A percentile compares a stretch with the other conserved stretches of the same genome.
These are phyloP conservation scores for Thielaviopsis cerberus DNA, from an alignment of 2,329 filamentous ascomycete genomes.

Conservation along the genomic window DNA sequence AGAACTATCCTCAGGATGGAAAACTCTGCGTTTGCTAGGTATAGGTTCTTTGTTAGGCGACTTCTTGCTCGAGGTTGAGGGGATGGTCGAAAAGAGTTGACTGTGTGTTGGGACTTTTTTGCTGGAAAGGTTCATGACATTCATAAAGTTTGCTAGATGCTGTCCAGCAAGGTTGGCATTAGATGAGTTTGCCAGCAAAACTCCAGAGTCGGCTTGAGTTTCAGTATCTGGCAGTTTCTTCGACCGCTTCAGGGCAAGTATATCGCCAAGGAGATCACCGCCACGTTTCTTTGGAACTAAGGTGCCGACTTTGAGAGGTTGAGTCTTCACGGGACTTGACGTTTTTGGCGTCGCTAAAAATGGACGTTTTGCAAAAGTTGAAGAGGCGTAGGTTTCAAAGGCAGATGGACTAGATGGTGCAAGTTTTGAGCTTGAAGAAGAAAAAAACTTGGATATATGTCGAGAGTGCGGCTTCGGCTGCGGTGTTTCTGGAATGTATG, in stretches of 20 bases:
- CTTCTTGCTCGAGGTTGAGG: not conserved
- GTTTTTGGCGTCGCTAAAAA: not conserved
- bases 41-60: not conserved
- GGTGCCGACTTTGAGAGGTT: not conserved
- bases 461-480: not conserved
- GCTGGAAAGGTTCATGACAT: constrained; percentile 6
- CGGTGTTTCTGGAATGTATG: not conserved
- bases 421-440: not conserved
- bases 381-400: not conserved
- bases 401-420: not conserved
- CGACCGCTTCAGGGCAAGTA: not conserved
- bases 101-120: constrained; percentile 1
- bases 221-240: not conserved
- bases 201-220: not conserved
- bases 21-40: not conserved
- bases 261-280: constrained; percentile 1
- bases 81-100: not conserved
- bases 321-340: not conserved
- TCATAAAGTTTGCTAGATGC: constrained; percentile 17
- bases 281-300: constrained; percentile 1
- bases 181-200: not conserved
- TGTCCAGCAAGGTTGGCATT: constrained; percentile 12
- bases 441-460: not conserved
- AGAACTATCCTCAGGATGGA: not conserved
- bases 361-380: not conserved